Conservation (phyloP, 805 yeast genomes). For the Grigorovia yakushimaensis region DNA sequence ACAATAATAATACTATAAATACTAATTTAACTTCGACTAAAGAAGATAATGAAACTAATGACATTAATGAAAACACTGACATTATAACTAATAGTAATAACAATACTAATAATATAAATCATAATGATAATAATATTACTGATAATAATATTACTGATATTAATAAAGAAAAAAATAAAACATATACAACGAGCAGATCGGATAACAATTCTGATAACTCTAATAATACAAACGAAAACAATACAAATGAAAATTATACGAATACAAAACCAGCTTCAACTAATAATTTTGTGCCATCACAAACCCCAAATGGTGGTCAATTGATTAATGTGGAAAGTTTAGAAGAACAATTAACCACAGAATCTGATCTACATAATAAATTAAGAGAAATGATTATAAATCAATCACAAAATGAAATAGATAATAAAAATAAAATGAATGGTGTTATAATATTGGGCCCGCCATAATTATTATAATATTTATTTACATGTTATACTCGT, state of each 20-base stretch:
- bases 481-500: too few species aligned
- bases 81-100: too few species aligned
- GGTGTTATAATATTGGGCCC: slow-evolving; percentile 29
- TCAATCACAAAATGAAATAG: slow-evolving; percentile 20
- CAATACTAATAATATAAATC: background rate
- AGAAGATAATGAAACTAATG: background rate
- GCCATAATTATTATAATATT: slow-evolving; percentile 11
- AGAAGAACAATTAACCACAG: slow-evolving; percentile 20
- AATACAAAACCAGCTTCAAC: background rate
- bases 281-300: background rate
- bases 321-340: slow-evolving; percentile 14
- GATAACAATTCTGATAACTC: background rate
- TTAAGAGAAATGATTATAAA: slow-evolving; percentile 21
- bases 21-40: background rate
- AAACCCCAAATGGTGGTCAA: slow-evolving; percentile 8
- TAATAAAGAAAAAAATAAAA: background rate
- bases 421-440: slow-evolving; percentile 19
- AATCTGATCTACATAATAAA: slow-evolving; percentile 23
- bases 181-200: background rate
- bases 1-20: background rate
- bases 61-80: background rate
- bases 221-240: background rate
- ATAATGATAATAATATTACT: too few species aligned
- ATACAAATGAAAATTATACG: background rate
- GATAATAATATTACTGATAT: background rate